A percentile compares a stretch with the other conserved stretches of the same genome.
Conservation (phyloP, 148 eudicot genomes). For the Cornus suecica region DNA sequence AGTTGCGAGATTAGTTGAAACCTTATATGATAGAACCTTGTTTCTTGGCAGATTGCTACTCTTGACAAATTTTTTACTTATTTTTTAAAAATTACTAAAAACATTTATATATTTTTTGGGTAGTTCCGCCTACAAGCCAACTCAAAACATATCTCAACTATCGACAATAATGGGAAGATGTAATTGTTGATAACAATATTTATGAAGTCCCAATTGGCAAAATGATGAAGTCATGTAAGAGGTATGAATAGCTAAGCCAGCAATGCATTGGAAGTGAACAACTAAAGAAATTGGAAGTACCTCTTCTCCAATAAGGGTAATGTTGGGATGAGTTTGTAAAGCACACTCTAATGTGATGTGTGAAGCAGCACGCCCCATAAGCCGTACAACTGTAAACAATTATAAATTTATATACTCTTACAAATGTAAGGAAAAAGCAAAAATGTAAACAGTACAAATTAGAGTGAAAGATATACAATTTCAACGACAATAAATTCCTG, state of each 20-base stretch:
- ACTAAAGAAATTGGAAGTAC: conserved; percentile 20
- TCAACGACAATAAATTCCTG: background rate
- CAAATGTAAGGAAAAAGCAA: background rate
- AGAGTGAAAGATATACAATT: background rate
- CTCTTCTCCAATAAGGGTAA: conserved; percentile 87
- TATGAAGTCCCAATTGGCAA: background rate
- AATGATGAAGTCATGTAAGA: background rate
- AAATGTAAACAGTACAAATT: background rate
- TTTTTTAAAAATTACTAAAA: background rate
- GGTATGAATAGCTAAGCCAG: background rate
- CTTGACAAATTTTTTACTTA: background rate
- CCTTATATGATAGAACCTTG: background rate
- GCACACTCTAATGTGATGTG: conserved; percentile 91
- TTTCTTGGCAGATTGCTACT: background rate
- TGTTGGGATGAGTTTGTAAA: conserved; percentile 82
- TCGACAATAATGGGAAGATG: background rate
- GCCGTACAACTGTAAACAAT: conserved; percentile 59
- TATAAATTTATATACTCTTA: background rate
- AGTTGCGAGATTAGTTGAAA: background rate
- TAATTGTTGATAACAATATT: background rate
- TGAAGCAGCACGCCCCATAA: conserved; percentile 93
- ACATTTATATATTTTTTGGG: background rate
- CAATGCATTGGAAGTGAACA: background rate
- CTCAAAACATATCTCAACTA: background rate
- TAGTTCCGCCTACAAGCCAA: background rate